Evolutionary conservation across 2,329 filamentous ascomycete genomes (phyloP).

Genomic region (Aureobasidium sp.): DNA sequence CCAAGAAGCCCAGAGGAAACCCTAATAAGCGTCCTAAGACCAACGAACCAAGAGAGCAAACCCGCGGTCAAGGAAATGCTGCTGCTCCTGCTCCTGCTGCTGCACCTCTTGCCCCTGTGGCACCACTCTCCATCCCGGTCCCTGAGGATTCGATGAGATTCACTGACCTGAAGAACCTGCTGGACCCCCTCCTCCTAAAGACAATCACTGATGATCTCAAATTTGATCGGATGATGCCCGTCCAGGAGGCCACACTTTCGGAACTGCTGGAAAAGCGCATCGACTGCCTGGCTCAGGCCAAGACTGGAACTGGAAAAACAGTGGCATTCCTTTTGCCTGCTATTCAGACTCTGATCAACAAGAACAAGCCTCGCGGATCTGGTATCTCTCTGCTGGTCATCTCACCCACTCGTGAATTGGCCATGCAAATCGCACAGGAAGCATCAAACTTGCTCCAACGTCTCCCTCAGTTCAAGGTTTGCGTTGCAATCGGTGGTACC

Average conservation of each 20-base stretch:
- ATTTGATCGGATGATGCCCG: slow-evolving; percentile 39
- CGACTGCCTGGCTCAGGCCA: slow-evolving; percentile 58
- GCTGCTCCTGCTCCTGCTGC: not conserved
- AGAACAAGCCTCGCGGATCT: slow-evolving; percentile 58
- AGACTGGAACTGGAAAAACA: slow-evolving; percentile 89
- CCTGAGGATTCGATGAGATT: slow-evolving; percentile 42
- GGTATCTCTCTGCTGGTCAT: slow-evolving; percentile 81
- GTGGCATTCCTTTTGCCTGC: slow-evolving; percentile 86
- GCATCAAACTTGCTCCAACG: slow-evolving; percentile 71
- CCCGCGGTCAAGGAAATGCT: not conserved
- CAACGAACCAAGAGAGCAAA: not conserved
- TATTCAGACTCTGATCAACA: slow-evolving; percentile 73
- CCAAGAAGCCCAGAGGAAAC: slow-evolving; percentile 5
- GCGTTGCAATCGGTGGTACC: slow-evolving; percentile 35
- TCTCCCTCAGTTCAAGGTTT: slow-evolving; percentile 67
- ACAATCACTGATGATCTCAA: slow-evolving; percentile 29
- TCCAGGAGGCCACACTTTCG: slow-evolving; percentile 45
- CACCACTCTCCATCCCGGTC: slow-evolving; percentile 2
- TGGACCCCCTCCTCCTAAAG: slow-evolving; percentile 78
- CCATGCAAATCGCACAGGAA: slow-evolving; percentile 53
- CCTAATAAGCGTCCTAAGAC: slow-evolving; percentile 2
- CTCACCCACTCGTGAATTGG: slow-evolving; percentile 63
- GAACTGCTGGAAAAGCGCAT: slow-evolving; percentile 41
- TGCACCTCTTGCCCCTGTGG: slow-evolving; percentile 1
- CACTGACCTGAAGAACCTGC: slow-evolving; percentile 62